These are phyloP conservation scores for Talaromyces sp. DNA, from an alignment of 2,329 filamentous ascomycete genomes.

Conservation along the genomic window DNA sequence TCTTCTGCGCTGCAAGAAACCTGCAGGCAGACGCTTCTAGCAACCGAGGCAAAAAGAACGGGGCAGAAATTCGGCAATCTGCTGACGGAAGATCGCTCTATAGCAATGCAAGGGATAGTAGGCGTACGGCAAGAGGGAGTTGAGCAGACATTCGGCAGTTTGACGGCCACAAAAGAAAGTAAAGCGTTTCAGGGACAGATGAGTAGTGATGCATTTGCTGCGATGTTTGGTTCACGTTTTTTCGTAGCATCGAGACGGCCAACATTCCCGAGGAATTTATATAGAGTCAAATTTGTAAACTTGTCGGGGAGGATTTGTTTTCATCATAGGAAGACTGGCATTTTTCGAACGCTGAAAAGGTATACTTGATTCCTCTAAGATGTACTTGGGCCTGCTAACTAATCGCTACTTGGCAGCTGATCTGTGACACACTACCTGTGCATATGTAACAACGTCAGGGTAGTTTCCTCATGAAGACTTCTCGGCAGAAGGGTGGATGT, in stretches of 20 bases:
- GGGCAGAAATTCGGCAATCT: background rate
- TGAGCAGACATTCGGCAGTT: background rate
- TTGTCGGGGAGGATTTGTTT: too few species aligned
- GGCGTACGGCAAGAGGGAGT: background rate
- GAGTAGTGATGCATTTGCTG: background rate
- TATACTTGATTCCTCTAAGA: too few species aligned
- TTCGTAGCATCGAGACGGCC: background rate
- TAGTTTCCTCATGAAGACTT: too few species aligned
- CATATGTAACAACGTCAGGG: too few species aligned
- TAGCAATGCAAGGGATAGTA: background rate
- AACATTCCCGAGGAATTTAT: too few species aligned
- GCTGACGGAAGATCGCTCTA: background rate
- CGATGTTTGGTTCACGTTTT: background rate
- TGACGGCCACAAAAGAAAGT: background rate
- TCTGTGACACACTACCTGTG: too few species aligned
- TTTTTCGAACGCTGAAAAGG: too few species aligned
- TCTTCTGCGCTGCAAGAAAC: background rate
- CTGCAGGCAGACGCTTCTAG: background rate
- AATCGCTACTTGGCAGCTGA: too few species aligned
- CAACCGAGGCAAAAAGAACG: background rate
- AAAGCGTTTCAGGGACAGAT: constrained; percentile 9
- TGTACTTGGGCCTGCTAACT: too few species aligned
- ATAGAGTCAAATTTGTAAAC: too few species aligned
- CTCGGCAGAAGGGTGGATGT: too few species aligned
- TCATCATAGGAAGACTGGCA: too few species aligned